Base-by-base conservation (phyloP, 352 stramenopile genomes). In the Pythium brassicae region DNA sequence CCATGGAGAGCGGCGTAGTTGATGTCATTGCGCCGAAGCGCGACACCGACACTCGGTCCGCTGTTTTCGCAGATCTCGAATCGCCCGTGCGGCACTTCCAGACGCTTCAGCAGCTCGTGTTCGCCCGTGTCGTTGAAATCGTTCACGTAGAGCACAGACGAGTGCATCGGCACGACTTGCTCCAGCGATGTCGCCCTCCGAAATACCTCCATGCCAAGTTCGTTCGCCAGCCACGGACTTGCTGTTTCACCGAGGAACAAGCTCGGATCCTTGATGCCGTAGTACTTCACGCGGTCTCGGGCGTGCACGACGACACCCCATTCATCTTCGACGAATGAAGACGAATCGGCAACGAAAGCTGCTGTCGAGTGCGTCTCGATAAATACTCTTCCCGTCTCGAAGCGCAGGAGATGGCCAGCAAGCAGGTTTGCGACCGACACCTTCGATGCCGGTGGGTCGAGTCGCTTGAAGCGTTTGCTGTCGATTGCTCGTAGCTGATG, bases 301-400 rank as follows among this genome's bases (percentile, higher is more conserved):
- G 44, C 4, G 11, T 11, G 14, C 32, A 37, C 32, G 32, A 37
- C 32, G 32, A 37, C 32, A 11, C 14, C 14, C 32, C 32, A 8
- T 11, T 37, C 32, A 11, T 37, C 32, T 10, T 11, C 32, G 32
- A 37, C 14, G 32, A 7, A 37, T 14, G 32, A 37, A 11, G 8
- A 11, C 32, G 32, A 37, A 37, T 37, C 32, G 32, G 5, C 14
- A 37, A 14, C 32, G 32, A 37, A 11, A 37, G 8, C 32, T 25
- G 26, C 47, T 52, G 26, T 12, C 15, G 47, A 52, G 19, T 39
- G 47, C 27, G 47, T 52, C 27, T 52, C 47, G 26, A 52, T 52
- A 32, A 52, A 52, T 19, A 52, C 47, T 1, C 47, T 14, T 1
- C 26, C 27, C 7, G 34, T 52, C 25, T 17, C 17, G 14, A 52